Conservation (phyloP, 1,284 basidiomycete species). For the Apiotrichum brassicae region DNA sequence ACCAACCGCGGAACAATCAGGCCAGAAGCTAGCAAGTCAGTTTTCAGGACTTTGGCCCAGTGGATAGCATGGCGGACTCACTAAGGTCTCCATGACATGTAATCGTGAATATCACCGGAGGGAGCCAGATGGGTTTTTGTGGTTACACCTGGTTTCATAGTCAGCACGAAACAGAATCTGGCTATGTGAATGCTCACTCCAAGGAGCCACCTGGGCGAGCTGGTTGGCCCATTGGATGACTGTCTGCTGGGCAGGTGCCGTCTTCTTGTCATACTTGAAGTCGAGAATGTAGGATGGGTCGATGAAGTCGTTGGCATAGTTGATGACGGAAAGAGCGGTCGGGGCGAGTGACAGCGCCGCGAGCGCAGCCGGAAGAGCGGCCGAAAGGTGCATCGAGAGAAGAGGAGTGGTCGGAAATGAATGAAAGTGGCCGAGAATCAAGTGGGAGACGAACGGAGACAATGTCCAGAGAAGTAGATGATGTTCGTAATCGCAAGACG, state of each 20-base stretch:
- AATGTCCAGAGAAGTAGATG: no score
- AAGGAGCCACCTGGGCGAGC: slow-evolving; percentile 3
- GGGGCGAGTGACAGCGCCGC: slow-evolving; percentile 6
- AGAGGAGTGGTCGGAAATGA: no score
- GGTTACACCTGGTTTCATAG: slow-evolving; percentile 1
- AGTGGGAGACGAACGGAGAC: no score
- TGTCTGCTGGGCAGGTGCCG: slow-evolving; percentile 13
- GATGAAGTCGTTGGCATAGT: slow-evolving; percentile 16
- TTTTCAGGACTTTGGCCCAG: no score
- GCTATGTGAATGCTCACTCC: slow-evolving; percentile 6
- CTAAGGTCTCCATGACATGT: slow-evolving; percentile 17
- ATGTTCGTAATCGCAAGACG: no score
- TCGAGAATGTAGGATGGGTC: slow-evolving; percentile 10
- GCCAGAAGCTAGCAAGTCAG: slow-evolving; percentile 15
- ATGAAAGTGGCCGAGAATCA: no score
- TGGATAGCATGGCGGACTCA: background rate
- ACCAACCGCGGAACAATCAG: slow-evolving; percentile 18
- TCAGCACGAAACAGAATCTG: background rate
- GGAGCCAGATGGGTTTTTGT: slow-evolving; percentile 13
- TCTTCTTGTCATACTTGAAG: slow-evolving; percentile 5
- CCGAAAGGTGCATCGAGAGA: background rate
- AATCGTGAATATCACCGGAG: slow-evolving; percentile 15
- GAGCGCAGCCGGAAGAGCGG: background rate
- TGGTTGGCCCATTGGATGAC: slow-evolving; percentile 14
- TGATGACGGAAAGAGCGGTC: slow-evolving; percentile 4